Base-by-base conservation (phyloP, 495 filamentous ascomycete genomes). In the Entonaema liquescens region DNA sequence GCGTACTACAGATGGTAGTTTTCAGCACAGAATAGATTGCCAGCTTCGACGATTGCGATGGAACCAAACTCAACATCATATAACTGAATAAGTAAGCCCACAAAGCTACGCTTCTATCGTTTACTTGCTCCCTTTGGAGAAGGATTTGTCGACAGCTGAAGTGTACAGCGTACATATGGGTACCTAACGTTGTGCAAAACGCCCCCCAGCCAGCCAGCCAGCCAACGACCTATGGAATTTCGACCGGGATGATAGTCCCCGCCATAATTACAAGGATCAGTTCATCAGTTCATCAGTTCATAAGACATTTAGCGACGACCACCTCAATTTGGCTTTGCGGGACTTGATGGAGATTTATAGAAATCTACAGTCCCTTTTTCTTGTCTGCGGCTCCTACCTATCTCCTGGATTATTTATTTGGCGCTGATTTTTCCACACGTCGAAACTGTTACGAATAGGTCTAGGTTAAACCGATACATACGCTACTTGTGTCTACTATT, bases 131-230 rank as follows among this genome's bases (percentile, higher is more conserved):
- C 28, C 36, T 26, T 65, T 19, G 38, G 44, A 47, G 13, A 35
- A 28, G 29, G 54, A 40, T 28, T 64, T 47, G 36, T 61, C 35
- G 54, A 60, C 35, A 29, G 26, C 1, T 21, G 23, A 28, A 42
- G 65, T 38, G 36, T 35, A 47, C 42, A 47, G 42, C 57, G 65
- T 60, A 59, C 44, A 33, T 63, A 68, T 67, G 64, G 59, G 54
- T 42, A 72, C 54, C 64, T 36, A 72, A 64, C 55, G 70, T 72
- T 55, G 59, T 59, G 70, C 70, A 72, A 68, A 47, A 68, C 70
- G 65, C 53, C 59, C 64, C 50, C 53, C 59, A 11, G 3, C 33
- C 59, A 64, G 65, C 36, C 64, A 58, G 38, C 53, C 59, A 23
- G 33, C 59, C 59, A 72, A 72, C 70, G 40, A 64, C n/a, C n/a